These are phyloP conservation scores for Austroboletus eburneus DNA, from an alignment of 768 basidiomycete genomes.

Conservation along the genomic window DNA sequence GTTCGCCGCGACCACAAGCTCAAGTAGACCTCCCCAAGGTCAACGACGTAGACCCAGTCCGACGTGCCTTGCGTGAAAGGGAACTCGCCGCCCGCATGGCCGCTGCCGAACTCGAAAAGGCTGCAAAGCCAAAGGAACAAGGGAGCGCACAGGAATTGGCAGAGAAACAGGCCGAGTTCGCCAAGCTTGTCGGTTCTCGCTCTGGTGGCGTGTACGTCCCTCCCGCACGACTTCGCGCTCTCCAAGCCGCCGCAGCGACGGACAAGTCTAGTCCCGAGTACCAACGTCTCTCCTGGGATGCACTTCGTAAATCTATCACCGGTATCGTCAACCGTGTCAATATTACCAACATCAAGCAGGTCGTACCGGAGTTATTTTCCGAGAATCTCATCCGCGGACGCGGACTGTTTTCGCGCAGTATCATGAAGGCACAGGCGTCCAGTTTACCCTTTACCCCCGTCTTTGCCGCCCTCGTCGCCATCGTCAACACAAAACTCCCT, in stretches of 20 bases:
- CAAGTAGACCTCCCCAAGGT: conserved; percentile 47
- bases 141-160: conserved; percentile 42
- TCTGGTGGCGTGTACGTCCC: conserved; percentile 97
- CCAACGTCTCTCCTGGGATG: conserved; percentile 97
- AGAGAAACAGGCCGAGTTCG: conserved; percentile 83
- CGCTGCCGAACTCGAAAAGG: conserved; percentile 62
- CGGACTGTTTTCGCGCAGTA: conserved; percentile 86
- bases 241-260: conserved; percentile 76
- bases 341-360: conserved; percentile 90
- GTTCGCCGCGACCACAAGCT: conserved; percentile 32
- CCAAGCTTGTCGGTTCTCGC: conserved; percentile 74
- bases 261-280: conserved; percentile 88
- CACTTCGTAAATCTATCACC: conserved; percentile 93
- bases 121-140: conserved; percentile 49
- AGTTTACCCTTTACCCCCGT: conserved; percentile 98
- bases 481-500: conserved; percentile 96
- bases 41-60: conserved; percentile 70
- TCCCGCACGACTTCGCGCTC: conserved; percentile 84
- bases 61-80: conserved; percentile 72
- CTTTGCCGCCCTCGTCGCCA: conserved; percentile 89
- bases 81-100: conserved; percentile 71
- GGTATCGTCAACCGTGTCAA: conserved; percentile 99
- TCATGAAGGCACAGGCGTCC: conserved; percentile 97
- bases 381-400: conserved; percentile 94
- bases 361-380: conserved; percentile 84